Conservation (phyloP, 805 yeast species). For the Metschnikowia similis region DNA sequence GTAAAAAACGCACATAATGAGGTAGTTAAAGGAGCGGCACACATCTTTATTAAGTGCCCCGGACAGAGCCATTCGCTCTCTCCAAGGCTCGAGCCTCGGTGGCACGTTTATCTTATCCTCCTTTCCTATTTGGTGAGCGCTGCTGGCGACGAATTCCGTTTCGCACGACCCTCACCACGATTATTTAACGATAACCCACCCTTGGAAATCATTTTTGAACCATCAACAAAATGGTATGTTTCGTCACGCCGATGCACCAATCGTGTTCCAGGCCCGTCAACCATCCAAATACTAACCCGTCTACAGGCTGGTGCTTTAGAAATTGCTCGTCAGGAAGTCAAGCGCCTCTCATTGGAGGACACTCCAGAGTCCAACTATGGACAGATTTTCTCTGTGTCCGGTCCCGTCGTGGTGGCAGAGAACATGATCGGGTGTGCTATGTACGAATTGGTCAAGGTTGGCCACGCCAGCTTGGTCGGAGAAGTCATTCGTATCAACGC, state of each 20-base stretch:
- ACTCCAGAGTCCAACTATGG: slow-evolving; percentile 78
- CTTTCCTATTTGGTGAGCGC: slow-evolving; percentile 9
- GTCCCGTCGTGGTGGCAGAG: slow-evolving; percentile 97
- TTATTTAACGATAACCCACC: slow-evolving; percentile 3
- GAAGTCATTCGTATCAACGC: slow-evolving; percentile 96
- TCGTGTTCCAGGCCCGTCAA: too few species aligned
- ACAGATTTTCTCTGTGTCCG: slow-evolving; percentile 89
- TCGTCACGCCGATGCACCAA: not conserved
- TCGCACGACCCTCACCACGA: slow-evolving; percentile 7
- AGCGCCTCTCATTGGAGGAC: slow-evolving; percentile 74
- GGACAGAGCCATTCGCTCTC: too few species aligned
- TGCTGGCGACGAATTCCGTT: slow-evolving; percentile 4
- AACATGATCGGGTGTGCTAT: slow-evolving; percentile 99
- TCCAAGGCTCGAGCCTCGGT: not conserved
- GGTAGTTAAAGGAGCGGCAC: too few species aligned
- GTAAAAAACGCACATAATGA: too few species aligned
- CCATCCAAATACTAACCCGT: slow-evolving; percentile 6
- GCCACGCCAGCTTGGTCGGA: slow-evolving; percentile 95
- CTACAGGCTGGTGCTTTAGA: slow-evolving; percentile 90
- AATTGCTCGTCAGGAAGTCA: slow-evolving; percentile 91
- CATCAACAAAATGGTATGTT: slow-evolving; percentile 10
- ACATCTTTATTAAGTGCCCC: too few species aligned
- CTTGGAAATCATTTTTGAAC: not conserved
- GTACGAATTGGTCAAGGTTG: slow-evolving; percentile 98
- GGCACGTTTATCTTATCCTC: slow-evolving; percentile 5